Evolutionary conservation across 192 early-diverging fungal genomes (phyloP).

Genomic region (Gigaspora rosea): DNA sequence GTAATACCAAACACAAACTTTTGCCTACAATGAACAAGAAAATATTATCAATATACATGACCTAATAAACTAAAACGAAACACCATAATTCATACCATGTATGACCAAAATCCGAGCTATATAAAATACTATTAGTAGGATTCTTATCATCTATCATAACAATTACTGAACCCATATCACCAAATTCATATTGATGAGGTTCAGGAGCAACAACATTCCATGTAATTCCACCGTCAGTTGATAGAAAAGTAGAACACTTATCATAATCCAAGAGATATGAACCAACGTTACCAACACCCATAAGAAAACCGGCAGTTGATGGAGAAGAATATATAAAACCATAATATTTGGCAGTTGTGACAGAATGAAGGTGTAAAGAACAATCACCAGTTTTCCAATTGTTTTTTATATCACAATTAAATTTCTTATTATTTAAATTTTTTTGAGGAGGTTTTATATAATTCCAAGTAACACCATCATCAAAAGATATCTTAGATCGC

Average conservation of each 20-base stretch:
- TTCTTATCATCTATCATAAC: slow-evolving; percentile 68
- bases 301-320: slow-evolving; percentile 78
- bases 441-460: slow-evolving; percentile 64
- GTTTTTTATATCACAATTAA: slow-evolving; percentile 54
- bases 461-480: slow-evolving; percentile 82
- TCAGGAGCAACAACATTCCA: slow-evolving; percentile 70
- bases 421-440: slow-evolving; percentile 56
- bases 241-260: slow-evolving; percentile 84
- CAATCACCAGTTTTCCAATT: slow-evolving; percentile 56
- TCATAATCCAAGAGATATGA: slow-evolving; percentile 65
- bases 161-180: slow-evolving; percentile 78
- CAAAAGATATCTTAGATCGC: slow-evolving; percentile 78
- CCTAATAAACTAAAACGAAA: not conserved
- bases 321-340: slow-evolving; percentile 74
- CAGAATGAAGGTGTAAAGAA: slow-evolving; percentile 84
- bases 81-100: slow-evolving; percentile 56
- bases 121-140: slow-evolving; percentile 59
- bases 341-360: slow-evolving; percentile 65
- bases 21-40: slow-evolving; percentile 36
- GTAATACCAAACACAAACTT: slow-evolving; percentile 46
- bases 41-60: not conserved
- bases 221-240: slow-evolving; percentile 77
- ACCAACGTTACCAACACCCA: slow-evolving; percentile 92
- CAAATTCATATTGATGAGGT: slow-evolving; percentile 83
- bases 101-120: slow-evolving; percentile 78